Conservation (phyloP, 2,329 filamentous ascomycete species). For the Verticillium isaacii region DNA sequence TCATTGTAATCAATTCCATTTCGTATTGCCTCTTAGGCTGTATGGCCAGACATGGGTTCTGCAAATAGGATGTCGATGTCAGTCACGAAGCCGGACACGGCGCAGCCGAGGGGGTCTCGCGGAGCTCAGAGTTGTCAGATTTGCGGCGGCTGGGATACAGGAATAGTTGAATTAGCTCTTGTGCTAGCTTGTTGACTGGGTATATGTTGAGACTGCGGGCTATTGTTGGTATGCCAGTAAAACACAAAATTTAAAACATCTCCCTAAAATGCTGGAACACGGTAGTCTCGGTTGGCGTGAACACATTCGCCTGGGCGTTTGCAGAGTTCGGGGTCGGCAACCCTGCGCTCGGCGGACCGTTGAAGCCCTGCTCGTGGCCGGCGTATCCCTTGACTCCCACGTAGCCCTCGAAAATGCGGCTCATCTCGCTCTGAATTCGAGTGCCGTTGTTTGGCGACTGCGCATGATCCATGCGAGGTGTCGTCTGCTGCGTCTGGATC, state of each 20-base stretch:
- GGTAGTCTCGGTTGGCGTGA: conserved; percentile 21
- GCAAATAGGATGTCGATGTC: too few species aligned
- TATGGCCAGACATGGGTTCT: too few species aligned
- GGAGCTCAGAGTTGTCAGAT: too few species aligned
- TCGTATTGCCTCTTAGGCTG: too few species aligned
- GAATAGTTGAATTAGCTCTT: too few species aligned
- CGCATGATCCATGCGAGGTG: conserved; percentile 2
- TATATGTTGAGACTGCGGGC: neutral
- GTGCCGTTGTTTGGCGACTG: conserved; percentile 34
- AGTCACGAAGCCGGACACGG: too few species aligned
- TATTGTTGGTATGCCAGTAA: neutral
- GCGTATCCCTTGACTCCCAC: conserved; percentile 28
- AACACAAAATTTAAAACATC: conserved; percentile 24
- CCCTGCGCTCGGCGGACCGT: conserved; percentile 16
- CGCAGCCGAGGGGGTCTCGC: too few species aligned
- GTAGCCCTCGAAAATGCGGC: conserved; percentile 36
- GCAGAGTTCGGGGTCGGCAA: conserved; percentile 10
- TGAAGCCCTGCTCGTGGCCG: conserved; percentile 18
- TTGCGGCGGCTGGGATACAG: too few species aligned
- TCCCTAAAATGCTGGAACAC: conserved; percentile 32
- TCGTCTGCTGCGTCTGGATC: conserved; percentile 5
- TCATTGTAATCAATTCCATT: too few species aligned
- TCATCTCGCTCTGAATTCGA: conserved; percentile 50
- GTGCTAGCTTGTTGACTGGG: neutral
- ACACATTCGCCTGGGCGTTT: conserved; percentile 16